Evolutionary conservation across 768 basidiomycete genomes (phyloP).

Genomic region (Xerocomus potaroensis): DNA sequence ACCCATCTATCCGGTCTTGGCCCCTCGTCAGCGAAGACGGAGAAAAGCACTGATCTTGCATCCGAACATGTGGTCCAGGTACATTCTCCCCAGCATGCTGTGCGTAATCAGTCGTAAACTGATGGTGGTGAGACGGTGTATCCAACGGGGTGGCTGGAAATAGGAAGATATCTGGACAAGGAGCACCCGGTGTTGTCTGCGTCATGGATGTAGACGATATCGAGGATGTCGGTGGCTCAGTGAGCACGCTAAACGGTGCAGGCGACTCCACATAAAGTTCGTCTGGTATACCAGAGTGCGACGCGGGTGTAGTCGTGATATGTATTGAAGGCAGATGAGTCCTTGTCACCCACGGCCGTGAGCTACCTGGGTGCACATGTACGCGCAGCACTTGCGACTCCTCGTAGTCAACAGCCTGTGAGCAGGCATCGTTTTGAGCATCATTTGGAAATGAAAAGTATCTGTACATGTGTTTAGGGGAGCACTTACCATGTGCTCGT

Average conservation of each 20-base stretch:
- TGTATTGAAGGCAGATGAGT: conserved; percentile 26
- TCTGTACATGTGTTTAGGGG: not conserved
- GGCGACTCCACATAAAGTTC: conserved; percentile 13
- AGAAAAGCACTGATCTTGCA: not conserved
- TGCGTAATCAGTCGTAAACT: conserved; percentile 2
- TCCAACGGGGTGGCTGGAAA: conserved; percentile 27
- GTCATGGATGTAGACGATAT: conserved; percentile 6
- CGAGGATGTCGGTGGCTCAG: conserved; percentile 18
- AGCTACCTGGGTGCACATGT: conserved; percentile 7
- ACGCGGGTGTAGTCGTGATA: conserved; percentile 14
- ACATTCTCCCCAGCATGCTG: conserved; percentile 1
- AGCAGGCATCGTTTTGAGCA: conserved; percentile 8
- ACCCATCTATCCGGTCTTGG: conserved; percentile 16
- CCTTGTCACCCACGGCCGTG: conserved; percentile 12
- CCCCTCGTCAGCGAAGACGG: conserved; percentile 4
- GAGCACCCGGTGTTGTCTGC: not conserved
- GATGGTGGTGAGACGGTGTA: conserved; percentile 12
- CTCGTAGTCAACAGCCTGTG: conserved; percentile 25
- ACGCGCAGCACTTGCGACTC: conserved; percentile 11
- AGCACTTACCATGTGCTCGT: conserved; percentile 45
- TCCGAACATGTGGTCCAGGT: not conserved
- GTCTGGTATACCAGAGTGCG: not conserved
- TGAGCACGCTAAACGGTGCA: conserved; percentile 26
- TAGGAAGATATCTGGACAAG: conserved; percentile 24
- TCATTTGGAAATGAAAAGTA: not conserved